A percentile compares a stretch with the other conserved stretches of the same genome.
These are phyloP conservation scores for Leccinellum rugosiceps DNA, from an alignment of 768 basidiomycete species.

Conservation along the genomic window DNA sequence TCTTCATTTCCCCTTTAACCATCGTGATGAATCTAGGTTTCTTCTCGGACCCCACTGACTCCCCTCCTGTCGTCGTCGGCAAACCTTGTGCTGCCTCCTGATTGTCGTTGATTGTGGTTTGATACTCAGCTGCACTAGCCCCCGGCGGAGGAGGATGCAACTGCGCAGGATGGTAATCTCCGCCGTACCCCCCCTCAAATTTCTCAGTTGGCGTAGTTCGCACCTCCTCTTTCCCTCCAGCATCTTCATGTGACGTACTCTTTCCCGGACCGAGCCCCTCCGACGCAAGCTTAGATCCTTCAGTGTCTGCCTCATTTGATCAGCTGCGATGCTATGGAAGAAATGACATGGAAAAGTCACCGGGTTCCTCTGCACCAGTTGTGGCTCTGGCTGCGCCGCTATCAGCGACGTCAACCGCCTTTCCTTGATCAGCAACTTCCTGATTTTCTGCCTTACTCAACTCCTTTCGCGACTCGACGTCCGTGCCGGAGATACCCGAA, in stretches of 20 bases:
- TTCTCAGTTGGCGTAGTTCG: neutral
- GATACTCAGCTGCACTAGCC: conserved; percentile 14
- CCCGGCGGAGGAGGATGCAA: conserved; percentile 27
- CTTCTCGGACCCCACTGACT: conserved; percentile 10
- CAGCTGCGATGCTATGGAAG: neutral
- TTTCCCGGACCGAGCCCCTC: neutral
- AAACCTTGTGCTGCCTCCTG: neutral
- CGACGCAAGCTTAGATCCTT: neutral
- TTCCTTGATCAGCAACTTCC: neutral
- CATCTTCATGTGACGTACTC: neutral
- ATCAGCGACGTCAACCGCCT: neutral
- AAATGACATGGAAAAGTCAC: conserved; percentile 5
- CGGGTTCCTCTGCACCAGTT: neutral
- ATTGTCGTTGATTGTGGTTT: neutral
- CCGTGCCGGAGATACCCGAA: neutral
- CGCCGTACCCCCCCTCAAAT: conserved; percentile 7
- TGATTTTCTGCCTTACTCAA: neutral
- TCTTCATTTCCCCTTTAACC: conserved; percentile 34
- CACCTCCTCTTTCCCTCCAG: conserved; percentile 1
- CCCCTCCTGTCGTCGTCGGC: neutral
- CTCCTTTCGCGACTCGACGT: neutral
- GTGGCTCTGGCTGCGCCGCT: neutral
- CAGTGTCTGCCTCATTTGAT: neutral
- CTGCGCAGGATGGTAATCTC: conserved; percentile 27
- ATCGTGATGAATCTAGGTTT: conserved; percentile 28